Evolutionary conservation across 371 early-diverging fungal species (phyloP).

Genomic region (Mucor irregularis): DNA sequence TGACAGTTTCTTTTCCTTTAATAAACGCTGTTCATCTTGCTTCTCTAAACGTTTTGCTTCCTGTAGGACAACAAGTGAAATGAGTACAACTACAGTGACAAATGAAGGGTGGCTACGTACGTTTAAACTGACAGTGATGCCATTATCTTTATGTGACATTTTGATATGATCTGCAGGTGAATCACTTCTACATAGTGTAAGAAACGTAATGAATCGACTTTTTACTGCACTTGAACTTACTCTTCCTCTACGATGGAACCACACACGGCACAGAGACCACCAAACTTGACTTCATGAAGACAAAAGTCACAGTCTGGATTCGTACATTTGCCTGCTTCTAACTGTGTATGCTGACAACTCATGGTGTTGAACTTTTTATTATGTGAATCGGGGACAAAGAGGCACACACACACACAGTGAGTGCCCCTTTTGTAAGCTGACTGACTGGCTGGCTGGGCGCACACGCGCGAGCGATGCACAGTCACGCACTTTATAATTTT

Average conservation of each 20-base stretch:
- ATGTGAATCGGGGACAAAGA: too few relatives aligned
- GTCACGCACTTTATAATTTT: too few relatives aligned
- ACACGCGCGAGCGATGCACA: too few relatives aligned
- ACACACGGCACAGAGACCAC: constrained; percentile 82
- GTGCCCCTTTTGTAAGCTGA: too few relatives aligned
- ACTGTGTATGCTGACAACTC: constrained; percentile 4
- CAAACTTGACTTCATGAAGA: constrained; percentile 73
- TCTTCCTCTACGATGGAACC: constrained; percentile 57
- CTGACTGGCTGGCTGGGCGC: too few relatives aligned
- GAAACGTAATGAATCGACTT: background rate
- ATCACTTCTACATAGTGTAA: background rate
- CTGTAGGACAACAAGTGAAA: constrained; percentile 37
- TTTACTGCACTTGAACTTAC: too few relatives aligned
- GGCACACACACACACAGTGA: too few relatives aligned
- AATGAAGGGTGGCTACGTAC: constrained; percentile 26
- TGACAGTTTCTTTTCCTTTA: constrained; percentile 74
- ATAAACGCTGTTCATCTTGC: constrained; percentile 67
- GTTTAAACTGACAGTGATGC: constrained; percentile 66
- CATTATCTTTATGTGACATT: constrained; percentile 77
- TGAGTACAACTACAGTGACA: background rate
- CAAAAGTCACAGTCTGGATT: constrained; percentile 39
- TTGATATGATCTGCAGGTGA: constrained; percentile 49
- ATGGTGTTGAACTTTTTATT: too few relatives aligned
- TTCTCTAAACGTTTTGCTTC: constrained; percentile 80
- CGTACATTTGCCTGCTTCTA: background rate